Base-by-base conservation (phyloP, 2,329 filamentous ascomycete species). In the Phialophora verrucosa region DNA sequence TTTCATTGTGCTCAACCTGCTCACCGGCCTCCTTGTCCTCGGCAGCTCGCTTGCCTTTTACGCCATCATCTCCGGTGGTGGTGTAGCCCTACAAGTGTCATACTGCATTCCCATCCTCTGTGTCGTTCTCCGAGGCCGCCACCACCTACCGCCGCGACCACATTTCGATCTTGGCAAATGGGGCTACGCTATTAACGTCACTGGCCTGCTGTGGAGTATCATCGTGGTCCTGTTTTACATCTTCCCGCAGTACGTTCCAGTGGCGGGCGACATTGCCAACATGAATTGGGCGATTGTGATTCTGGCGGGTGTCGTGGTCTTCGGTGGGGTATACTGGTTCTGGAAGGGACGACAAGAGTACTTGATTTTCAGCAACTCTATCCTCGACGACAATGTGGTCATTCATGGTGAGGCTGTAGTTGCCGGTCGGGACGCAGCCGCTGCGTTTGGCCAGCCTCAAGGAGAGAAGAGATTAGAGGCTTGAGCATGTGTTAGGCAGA, bases 261-360 rank as follows among this genome's bases (percentile, higher is more conserved):
- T 70, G 23, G 66, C 50, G 17, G 68, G 66, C 10, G 66, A 56
- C 14, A 69, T 70, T 29, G 66, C 53, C 25, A 70, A 70, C 59
- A 70, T 70, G 68, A 70, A 70, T 53, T 70, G 68, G 68, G 66
- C 68, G 3, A 65, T 70, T 27, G 68, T 63, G n/a, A 70, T 70
- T 29, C 66, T 70, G 31, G 68, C 47, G 2, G 68, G 54, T 7
- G 63, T 70, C 10, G 64, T 70, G 27, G 53, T 69, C 23, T 65
- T 70, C 11, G 63, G 50, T 3, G 68, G 66, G 25, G 59, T 66
- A n/a, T 70, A 70, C 62, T 70, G 68, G 68, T 27, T 63, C 25
- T 35, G 59, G 53, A 68, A 69, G 47, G 68, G 68, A 25, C 53
- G 68, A 53, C 62, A 69, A 49, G 68, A 69, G 47, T 69, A 69